phyloP scores from a whole-genome alignment of 176 grass and related monocot species.

The Neostapfia colusana region DNA sequence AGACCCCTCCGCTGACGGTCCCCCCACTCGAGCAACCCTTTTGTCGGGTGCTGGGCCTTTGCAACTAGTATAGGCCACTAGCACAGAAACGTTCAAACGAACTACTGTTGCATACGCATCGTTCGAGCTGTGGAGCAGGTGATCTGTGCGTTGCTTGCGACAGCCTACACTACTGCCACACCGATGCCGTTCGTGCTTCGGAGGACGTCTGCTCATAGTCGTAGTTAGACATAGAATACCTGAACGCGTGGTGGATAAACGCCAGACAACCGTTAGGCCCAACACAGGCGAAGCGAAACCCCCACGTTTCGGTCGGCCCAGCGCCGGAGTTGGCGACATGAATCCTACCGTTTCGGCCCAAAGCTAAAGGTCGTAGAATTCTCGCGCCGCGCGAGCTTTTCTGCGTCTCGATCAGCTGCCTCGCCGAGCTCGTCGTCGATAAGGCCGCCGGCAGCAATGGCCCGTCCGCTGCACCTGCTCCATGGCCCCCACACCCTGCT shows the following conservation, averaged over 20 bases:
- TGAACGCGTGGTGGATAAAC: background rate
- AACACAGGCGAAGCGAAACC: background rate
- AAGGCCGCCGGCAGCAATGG: too few species aligned
- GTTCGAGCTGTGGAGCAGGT: background rate
- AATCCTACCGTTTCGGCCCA: too few species aligned
- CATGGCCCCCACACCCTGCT: too few species aligned
- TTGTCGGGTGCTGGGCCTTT: background rate
- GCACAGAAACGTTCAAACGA: background rate
- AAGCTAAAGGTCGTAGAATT: too few species aligned
- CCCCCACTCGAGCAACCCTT: background rate
- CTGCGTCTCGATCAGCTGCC: too few species aligned
- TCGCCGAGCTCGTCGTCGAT: too few species aligned
- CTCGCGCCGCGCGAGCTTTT: too few species aligned
- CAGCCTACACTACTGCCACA: background rate
- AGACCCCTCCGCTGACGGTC: background rate
- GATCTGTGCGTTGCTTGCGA: background rate
- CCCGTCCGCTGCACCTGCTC: too few species aligned
- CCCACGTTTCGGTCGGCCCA: background rate
- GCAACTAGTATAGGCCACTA: background rate
- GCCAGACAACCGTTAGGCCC: background rate
- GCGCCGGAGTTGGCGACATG: too few species aligned
- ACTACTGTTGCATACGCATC: background rate
- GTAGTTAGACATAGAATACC: too few species aligned
- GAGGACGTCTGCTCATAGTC: background rate
- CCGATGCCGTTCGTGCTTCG: background rate